Conservation (phyloP, 1,284 basidiomycete genomes). For the Peniophora sp. region DNA sequence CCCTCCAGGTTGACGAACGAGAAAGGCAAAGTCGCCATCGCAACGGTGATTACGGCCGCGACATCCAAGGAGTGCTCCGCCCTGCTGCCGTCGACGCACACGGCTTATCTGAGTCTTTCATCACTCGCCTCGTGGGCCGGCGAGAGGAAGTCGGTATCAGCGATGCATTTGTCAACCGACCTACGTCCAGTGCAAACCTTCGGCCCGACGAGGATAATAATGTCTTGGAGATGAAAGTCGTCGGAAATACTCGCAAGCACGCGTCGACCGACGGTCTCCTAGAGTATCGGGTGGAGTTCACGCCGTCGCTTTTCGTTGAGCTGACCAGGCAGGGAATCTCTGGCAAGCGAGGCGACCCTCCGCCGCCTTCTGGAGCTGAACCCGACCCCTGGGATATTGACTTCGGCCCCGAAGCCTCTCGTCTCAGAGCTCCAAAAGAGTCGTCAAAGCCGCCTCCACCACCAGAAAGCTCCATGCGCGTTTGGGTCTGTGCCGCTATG, state of each 20-base stretch:
- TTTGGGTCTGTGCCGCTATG: slow-evolving; percentile 37
- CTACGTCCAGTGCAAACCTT: too few relatives aligned
- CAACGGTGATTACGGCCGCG: slow-evolving; percentile 12
- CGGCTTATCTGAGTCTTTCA: slow-evolving; percentile 27
- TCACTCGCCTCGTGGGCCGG: slow-evolving; percentile 23
- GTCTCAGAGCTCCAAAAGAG: slow-evolving; percentile 4
- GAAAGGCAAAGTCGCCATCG: slow-evolving; percentile 17
- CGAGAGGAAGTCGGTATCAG: slow-evolving; percentile 10
- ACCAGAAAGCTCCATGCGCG: slow-evolving; percentile 22
- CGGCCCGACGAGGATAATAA: slow-evolving; percentile 14
- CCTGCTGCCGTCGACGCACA: slow-evolving; percentile 18
- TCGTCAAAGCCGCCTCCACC: slow-evolving; percentile 16
- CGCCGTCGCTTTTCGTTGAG: slow-evolving; percentile 54
- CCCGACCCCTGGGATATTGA: slow-evolving; percentile 10
- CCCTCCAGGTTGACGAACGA: background rate
- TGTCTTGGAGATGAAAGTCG: slow-evolving; percentile 25
- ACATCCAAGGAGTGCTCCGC: slow-evolving; percentile 15
- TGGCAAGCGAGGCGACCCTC: slow-evolving; percentile 25
- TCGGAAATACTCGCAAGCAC: slow-evolving; percentile 41
- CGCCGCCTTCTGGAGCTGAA: slow-evolving; percentile 8
- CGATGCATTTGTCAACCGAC: slow-evolving; percentile 27
- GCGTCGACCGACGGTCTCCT: slow-evolving; percentile 58
- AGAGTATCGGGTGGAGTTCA: slow-evolving; percentile 70
- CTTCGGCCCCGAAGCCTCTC: slow-evolving; percentile 3
- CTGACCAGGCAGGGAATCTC: slow-evolving; percentile 56